phyloP scores from a whole-genome alignment of 2,329 filamentous ascomycete genomes.

The Aureobasidium mangrovei region DNA sequence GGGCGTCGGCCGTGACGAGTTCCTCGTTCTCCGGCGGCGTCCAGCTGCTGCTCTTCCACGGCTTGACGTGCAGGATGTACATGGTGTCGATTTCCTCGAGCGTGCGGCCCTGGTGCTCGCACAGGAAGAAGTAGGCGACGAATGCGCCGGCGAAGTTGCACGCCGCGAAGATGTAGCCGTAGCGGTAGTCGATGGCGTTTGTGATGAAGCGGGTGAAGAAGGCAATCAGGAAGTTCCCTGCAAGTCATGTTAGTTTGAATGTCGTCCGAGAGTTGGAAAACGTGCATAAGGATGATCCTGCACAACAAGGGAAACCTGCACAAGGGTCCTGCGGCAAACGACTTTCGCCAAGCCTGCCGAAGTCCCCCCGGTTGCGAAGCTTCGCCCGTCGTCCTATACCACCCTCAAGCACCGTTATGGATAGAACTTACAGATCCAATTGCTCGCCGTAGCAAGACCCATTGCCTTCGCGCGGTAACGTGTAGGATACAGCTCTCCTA shows the following conservation, averaged over 20 bases:
- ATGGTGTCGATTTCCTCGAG: conserved; percentile 35
- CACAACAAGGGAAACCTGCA: too few relatives aligned
- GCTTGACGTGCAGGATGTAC: conserved; percentile 29
- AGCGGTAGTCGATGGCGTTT: conserved; percentile 30
- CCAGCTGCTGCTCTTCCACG: conserved; percentile 28
- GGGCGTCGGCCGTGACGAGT: conserved; percentile 21
- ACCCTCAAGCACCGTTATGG: too few relatives aligned
- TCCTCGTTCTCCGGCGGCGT: conserved; percentile 23
- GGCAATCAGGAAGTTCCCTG: conserved; percentile 25
- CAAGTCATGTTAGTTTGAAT: too few relatives aligned
- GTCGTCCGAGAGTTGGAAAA: too few relatives aligned
- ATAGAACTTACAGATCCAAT: conserved; percentile 42
- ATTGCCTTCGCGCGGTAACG: conserved; percentile 45
- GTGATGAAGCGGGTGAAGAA: conserved; percentile 34
- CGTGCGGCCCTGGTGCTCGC: conserved; percentile 29
- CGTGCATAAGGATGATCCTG: too few relatives aligned
- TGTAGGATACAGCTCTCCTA: conserved; percentile 56
- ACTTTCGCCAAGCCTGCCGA: too few relatives aligned
- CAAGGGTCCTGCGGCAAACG: too few relatives aligned
- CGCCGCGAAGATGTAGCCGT: conserved; percentile 32
- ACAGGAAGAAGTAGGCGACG: conserved; percentile 33
- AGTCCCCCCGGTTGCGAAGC: too few relatives aligned
- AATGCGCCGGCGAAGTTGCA: conserved; percentile 28
- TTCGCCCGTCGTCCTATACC: too few relatives aligned
- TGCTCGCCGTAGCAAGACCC: conserved; percentile 52